Conservation (phyloP, 495 filamentous ascomycete genomes). For the Trichoderma virens region DNA sequence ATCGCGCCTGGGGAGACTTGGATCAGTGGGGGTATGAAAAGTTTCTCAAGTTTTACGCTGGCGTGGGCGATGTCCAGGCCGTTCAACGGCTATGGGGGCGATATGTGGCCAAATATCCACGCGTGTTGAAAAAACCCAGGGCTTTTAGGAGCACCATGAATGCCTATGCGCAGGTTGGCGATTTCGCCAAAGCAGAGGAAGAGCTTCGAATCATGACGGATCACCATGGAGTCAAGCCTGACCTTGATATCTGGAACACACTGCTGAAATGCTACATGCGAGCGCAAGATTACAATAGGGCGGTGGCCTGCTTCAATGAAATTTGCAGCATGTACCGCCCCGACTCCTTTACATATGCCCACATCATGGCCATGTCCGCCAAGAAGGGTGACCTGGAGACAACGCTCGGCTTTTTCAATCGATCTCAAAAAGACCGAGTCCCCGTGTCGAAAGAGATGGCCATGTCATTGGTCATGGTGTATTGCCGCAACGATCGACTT, state of each 20-base stretch:
- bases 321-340: slow-evolving; percentile 43
- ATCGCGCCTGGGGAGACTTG: slow-evolving; percentile 28
- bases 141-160: slow-evolving; percentile 46
- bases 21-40: slow-evolving; percentile 37
- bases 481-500: slow-evolving; percentile 55
- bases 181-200: slow-evolving; percentile 55
- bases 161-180: slow-evolving; percentile 56
- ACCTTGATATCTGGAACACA: slow-evolving; percentile 61
- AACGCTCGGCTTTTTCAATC: slow-evolving; percentile 51
- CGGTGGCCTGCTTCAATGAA: slow-evolving; percentile 49
- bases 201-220: slow-evolving; percentile 43
- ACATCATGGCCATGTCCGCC: slow-evolving; percentile 63
- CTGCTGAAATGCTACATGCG: slow-evolving; percentile 63
- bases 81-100: slow-evolving; percentile 52
- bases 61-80: slow-evolving; percentile 42
- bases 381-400: slow-evolving; percentile 67
- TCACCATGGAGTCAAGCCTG: slow-evolving; percentile 38
- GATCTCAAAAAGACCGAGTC: slow-evolving; percentile 40
- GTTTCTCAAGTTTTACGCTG: slow-evolving; percentile 44
- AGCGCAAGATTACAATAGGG: slow-evolving; percentile 56
- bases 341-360: slow-evolving; percentile 56
- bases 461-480: slow-evolving; percentile 55
- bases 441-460: slow-evolving; percentile 25
- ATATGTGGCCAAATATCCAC: slow-evolving; percentile 25
- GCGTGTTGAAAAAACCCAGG: slow-evolving; percentile 26